phyloP scores from a whole-genome alignment of 2,329 filamentous ascomycete species.

The Cordyceps farinosa region DNA sequence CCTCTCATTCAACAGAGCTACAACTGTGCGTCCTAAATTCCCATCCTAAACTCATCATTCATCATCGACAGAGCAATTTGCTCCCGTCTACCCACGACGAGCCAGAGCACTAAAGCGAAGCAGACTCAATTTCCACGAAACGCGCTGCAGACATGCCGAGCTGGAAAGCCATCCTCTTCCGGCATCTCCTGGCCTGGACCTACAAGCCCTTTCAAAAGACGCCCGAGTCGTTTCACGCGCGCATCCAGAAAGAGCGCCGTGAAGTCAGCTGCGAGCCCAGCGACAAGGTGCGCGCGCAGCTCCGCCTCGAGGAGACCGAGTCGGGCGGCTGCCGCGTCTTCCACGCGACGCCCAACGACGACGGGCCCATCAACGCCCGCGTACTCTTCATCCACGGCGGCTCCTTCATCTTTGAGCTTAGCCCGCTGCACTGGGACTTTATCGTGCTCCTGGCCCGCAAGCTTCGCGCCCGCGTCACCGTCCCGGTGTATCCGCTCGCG shows the following conservation, averaged over 20 bases:
- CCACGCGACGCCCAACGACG: slow-evolving; percentile 28
- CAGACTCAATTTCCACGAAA: no score
- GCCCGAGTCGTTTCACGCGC: background rate
- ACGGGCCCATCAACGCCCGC: slow-evolving; percentile 27
- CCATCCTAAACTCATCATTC: no score
- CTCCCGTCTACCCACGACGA: no score
- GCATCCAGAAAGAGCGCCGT: background rate
- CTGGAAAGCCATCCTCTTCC: background rate
- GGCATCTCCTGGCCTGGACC: background rate
- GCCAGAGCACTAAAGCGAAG: no score
- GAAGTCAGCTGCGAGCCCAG: background rate
- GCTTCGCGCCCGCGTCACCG: slow-evolving; percentile 30
- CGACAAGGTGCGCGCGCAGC: slow-evolving; percentile 10
- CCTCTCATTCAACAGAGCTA: no score
- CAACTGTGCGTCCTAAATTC: no score
- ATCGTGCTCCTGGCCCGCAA: slow-evolving; percentile 27
- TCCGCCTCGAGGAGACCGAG: slow-evolving; percentile 26
- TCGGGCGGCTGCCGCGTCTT: slow-evolving; percentile 25
- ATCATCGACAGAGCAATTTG: no score
- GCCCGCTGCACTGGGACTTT: slow-evolving; percentile 28
- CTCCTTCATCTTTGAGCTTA: background rate
- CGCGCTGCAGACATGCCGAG: background rate
- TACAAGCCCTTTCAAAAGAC: background rate
- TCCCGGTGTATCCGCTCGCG: slow-evolving; percentile 32
- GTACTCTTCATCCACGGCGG: slow-evolving; percentile 15